phyloP scores from a whole-genome alignment of 805 yeast genomes.

The Clavispora phyllophila region DNA sequence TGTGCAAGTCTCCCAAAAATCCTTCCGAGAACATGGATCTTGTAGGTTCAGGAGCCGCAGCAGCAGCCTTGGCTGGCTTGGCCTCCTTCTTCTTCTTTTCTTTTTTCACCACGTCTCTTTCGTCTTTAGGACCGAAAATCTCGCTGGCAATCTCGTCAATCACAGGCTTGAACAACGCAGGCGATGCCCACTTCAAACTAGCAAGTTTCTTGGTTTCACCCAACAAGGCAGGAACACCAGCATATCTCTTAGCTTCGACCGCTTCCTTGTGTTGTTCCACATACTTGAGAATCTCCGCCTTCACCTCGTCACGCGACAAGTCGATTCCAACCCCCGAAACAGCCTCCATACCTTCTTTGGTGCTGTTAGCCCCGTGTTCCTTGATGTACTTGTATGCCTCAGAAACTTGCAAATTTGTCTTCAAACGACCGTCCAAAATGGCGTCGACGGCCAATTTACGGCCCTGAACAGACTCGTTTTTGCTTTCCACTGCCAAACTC shows the following conservation, averaged over 20 bases:
- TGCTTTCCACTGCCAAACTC: constrained; percentile 67
- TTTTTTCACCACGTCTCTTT: constrained; percentile 78
- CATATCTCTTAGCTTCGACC: constrained; percentile 71
- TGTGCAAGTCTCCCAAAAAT: constrained; percentile 89
- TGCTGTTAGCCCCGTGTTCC: constrained; percentile 40
- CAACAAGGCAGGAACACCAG: constrained; percentile 68
- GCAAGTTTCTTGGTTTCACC: constrained; percentile 73
- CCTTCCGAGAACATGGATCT: constrained; percentile 93
- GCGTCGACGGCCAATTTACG: constrained; percentile 53
- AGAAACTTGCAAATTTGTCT: constrained; percentile 66
- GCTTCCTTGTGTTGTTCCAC: constrained; percentile 54
- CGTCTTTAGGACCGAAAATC: constrained; percentile 91
- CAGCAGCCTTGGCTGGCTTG: constrained; percentile 7
- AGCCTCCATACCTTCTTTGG: constrained; percentile 48
- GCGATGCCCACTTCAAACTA: constrained; percentile 87
- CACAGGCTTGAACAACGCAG: constrained; percentile 77
- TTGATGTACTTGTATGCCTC: constrained; percentile 78
- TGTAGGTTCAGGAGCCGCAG: constrained; percentile 18
- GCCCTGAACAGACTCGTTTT: constrained; percentile 34
- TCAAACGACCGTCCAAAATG: constrained; percentile 59
- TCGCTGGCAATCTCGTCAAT: constrained; percentile 74
- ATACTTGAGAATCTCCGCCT: constrained; percentile 51
- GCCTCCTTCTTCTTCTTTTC: constrained; percentile 55
- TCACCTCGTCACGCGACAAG: constrained; percentile 62
- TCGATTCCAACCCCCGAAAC: constrained; percentile 77